Evolutionary conservation across 225 moss, liverwort and hornwort genomes (phyloP).

Genomic region (Ulota crispa): DNA sequence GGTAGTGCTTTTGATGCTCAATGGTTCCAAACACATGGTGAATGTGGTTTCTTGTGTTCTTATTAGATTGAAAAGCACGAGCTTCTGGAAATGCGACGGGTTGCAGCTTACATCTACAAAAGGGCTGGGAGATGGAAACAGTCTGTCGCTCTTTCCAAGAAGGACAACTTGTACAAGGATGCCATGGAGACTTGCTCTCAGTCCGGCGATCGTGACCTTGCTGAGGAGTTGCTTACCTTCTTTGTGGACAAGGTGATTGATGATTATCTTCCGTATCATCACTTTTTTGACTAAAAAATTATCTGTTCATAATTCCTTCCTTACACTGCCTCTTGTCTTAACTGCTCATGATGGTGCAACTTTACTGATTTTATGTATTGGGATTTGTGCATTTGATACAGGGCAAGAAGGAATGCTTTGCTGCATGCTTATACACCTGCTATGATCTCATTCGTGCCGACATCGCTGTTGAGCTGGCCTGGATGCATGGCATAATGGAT

Average conservation of each 20-base stretch:
- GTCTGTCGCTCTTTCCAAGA: slow-evolving; percentile 96
- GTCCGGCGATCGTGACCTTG: slow-evolving; percentile 94
- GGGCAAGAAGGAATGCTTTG: slow-evolving; percentile 98
- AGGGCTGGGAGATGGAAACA: slow-evolving; percentile 99
- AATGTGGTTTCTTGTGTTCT: background rate
- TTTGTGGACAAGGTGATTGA: slow-evolving; percentile 82
- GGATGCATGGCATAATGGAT: slow-evolving; percentile 95
- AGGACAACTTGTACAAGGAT: slow-evolving; percentile 98
- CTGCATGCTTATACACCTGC: slow-evolving; percentile 95
- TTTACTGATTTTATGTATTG: slow-evolving; percentile 8
- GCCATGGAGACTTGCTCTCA: slow-evolving; percentile 99
- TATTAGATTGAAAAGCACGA: slow-evolving; percentile 94
- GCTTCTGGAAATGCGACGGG: slow-evolving; percentile 94
- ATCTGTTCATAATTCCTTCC: background rate
- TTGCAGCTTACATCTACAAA: slow-evolving; percentile 98
- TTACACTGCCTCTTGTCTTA: background rate
- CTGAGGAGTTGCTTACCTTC: slow-evolving; percentile 91
- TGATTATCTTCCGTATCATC: background rate
- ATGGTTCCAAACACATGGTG: background rate
- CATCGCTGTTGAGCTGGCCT: slow-evolving; percentile 91
- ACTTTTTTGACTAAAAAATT: background rate
- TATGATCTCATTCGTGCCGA: slow-evolving; percentile 99
- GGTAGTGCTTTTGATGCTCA: background rate
- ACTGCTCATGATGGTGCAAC: background rate
- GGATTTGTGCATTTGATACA: slow-evolving; percentile 37